phyloP scores from a whole-genome alignment of 2,329 filamentous ascomycete species.

The Furcasterigmium furcatum region DNA sequence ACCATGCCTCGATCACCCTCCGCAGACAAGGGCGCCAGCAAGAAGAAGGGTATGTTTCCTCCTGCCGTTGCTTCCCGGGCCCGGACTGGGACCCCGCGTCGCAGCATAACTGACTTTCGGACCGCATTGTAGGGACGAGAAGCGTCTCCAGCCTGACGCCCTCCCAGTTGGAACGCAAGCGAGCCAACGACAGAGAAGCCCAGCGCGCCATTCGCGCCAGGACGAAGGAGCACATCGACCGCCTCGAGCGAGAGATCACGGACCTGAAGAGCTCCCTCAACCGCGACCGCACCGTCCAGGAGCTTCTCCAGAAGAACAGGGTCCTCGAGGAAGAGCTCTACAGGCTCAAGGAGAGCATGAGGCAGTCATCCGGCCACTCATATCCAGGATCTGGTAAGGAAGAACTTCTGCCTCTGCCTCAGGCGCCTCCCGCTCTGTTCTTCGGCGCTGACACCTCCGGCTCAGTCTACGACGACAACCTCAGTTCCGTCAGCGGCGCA shows the following conservation, averaged over 20 bases:
- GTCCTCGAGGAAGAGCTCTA: slow-evolving; percentile 51
- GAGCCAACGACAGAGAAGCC: slow-evolving; percentile 87
- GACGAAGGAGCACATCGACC: slow-evolving; percentile 83
- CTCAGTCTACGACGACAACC: slow-evolving; percentile 37
- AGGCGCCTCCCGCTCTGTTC: slow-evolving; percentile 10
- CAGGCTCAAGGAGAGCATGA: slow-evolving; percentile 40
- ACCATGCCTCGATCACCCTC: slow-evolving; percentile 38
- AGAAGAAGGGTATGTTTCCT: slow-evolving; percentile 38
- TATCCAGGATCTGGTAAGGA: slow-evolving; percentile 38
- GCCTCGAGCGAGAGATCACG: slow-evolving; percentile 69
- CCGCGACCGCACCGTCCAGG: slow-evolving; percentile 48
- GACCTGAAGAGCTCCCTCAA: slow-evolving; percentile 57
- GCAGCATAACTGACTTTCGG: too few relatives aligned
- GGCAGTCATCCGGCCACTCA: slow-evolving; percentile 35
- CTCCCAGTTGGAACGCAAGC: slow-evolving; percentile 84
- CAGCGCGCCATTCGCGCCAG: slow-evolving; percentile 84
- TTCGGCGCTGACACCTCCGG: slow-evolving; percentile 7
- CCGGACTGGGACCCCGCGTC: not conserved
- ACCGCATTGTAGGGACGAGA: slow-evolving; percentile 48
- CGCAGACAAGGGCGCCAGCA: slow-evolving; percentile 36
- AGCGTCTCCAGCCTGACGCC: slow-evolving; percentile 86
- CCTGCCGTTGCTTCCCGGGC: slow-evolving; percentile 12
- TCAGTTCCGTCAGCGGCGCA: slow-evolving; percentile 31
- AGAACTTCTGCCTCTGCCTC: slow-evolving; percentile 5
- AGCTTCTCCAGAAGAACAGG: slow-evolving; percentile 48